Evolutionary conservation across 176 grass and related monocot genomes (phyloP), one percentile per base, ranked within the genome.

Genomic region (Ampelocalamus luodianensis): DNA sequence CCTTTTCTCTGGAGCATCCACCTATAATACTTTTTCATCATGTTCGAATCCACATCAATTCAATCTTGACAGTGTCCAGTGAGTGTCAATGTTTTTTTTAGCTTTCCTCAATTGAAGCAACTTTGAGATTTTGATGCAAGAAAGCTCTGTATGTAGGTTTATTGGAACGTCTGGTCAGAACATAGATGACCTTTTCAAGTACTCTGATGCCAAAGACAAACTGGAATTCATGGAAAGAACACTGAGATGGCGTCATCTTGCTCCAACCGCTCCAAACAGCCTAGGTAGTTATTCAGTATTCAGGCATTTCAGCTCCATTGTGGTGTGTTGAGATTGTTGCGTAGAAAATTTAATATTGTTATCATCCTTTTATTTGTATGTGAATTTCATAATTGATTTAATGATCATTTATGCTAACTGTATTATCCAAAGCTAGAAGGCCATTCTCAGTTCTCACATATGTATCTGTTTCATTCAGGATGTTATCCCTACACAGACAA

Each of bases 41-140:
- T 96, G 91, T 61, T 92, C 93, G 60, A 96, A 99, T 92, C 96
- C 96, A 37, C 96, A 99, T 92, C 90, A 96, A 55, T 99, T 99
- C 10, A 88, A 96, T 48, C 86, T 99, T 70, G 93, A 99, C 74
- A 87, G 70, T 86, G 88, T 99, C 71, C 87, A 79, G 96, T 98
- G 86, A 91, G 96, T 81, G 71, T 17, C 26, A 80, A 5, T 37
- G 36, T 16, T 55, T 67, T 62, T 71, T 62, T 75, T 45, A 65
- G 22, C 24, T 48, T 42, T 50, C 54, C 54, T 38, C n/a, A n/a
- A 59, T 56, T 56, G 70, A 83, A 79, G 5, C 12, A 68, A 17
- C 24, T 48, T 83, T 10, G 49, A 72, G 3, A 74, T 53, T 69
- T 65, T 86, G 37, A 92, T 78, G 32, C 22, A 20, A 22, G 55